Base-by-base conservation (phyloP, 2,329 filamentous ascomycete species). In the Diaporthe sp. region DNA sequence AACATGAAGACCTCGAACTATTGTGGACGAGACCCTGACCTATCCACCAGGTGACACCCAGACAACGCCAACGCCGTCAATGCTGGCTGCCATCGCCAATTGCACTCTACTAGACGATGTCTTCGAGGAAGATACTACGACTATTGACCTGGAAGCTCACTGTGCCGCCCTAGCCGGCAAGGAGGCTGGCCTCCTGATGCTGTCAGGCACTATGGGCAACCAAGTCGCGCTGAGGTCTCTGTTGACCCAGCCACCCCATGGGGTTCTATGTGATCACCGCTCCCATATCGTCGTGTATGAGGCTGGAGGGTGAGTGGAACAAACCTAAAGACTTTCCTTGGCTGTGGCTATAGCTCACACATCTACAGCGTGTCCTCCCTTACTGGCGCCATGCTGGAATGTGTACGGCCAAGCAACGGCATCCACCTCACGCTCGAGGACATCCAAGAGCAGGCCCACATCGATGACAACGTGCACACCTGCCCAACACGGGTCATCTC, bases 181-280 rank as follows among this genome's bases (percentile, higher is more conserved):
- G 79, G 93, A 95, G 80, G 92, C 91, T 10, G 94, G 91, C 0
- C 87, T 98, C 6, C 92, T 98, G 72, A 94, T 98, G 73, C 88
- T 97, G 76, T 97, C 94, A 0, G 96, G 96, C 4, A 98, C 96
- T 6, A 98, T 98, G 95, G 95, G 95, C 55, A 98, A 98, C 85
- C 95, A 98, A 83, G 87, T 98, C 25, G 93, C 94, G 0, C 88
- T 98, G 57, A 92, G 96, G 53, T 90, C 94, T 1, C 93, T 97
- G 76, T 88, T 98, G 19, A 90, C 88, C 0, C 93, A 94, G 76
- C 95, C 96, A 19, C 96, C 96, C 0, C 92, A 98, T 82, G 90
- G 90, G 10, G 90, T 98, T 7, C 86, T 98, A 12, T 95, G 94
- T 79, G 96, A 98, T 82, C 87, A 92, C 78, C 90, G 95, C 46